These are phyloP conservation scores for Dothideomycetes sp. DNA, from an alignment of 2,329 filamentous ascomycete genomes.

Conservation along the genomic window DNA sequence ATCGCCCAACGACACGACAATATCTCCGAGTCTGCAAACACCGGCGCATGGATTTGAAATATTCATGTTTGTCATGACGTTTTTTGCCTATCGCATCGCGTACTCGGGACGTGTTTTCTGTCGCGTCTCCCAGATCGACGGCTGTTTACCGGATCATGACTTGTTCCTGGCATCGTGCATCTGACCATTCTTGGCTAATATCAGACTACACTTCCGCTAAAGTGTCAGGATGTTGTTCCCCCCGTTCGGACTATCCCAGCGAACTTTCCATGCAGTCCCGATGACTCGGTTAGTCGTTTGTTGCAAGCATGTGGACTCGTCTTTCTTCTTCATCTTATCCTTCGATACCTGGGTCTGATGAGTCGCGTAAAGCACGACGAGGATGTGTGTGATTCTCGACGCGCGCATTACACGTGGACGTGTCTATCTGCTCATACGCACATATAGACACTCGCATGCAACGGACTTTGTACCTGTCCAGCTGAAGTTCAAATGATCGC, in stretches of 20 bases:
- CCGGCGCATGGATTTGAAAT: background rate
- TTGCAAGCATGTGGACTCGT: too few species aligned
- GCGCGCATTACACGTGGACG: too few species aligned
- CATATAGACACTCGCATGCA: too few species aligned
- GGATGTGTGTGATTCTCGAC: too few species aligned
- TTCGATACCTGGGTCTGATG: too few species aligned
- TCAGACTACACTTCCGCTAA: background rate
- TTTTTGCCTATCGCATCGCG: background rate
- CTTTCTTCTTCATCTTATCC: background rate
- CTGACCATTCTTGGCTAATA: constrained; percentile 4
- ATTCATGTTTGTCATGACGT: constrained; percentile 2
- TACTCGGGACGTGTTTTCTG: constrained; percentile 3
- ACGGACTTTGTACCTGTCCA: too few species aligned
- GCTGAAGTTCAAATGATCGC: background rate
- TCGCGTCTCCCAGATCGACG: constrained; percentile 4
- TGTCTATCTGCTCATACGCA: too few species aligned
- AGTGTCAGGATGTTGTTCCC: constrained; percentile 2
- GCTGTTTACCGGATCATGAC: constrained; percentile 1
- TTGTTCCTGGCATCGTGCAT: constrained; percentile 10
- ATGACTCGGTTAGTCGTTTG: background rate
- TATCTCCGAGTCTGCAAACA: background rate
- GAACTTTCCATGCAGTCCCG: constrained; percentile 1
- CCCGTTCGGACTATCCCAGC: constrained; percentile 5
- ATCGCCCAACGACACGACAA: background rate
- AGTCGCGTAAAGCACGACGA: too few species aligned